Percentiles rank a stretch among this genome's conserved stretches.
These are phyloP conservation scores for Musa acuminata DNA, from an alignment of 176 grass and related monocot genomes.

Conservation along the genomic window DNA sequence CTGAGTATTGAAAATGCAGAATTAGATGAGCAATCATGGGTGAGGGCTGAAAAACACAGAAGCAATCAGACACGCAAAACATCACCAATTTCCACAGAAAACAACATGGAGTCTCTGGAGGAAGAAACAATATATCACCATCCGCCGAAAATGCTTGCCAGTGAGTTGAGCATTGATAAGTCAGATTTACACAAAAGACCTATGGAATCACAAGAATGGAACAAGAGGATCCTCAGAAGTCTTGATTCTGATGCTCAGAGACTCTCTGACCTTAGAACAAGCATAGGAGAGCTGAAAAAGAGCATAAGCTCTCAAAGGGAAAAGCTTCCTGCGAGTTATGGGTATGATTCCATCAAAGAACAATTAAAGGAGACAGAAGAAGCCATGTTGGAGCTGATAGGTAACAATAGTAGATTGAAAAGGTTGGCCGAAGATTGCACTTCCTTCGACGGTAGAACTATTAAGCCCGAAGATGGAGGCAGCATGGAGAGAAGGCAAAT, in stretches of 20 bases:
- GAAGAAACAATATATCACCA: neutral
- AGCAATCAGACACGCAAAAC: neutral
- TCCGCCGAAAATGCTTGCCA: neutral
- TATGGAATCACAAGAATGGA: constrained; percentile 37
- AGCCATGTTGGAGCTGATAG: constrained; percentile 50
- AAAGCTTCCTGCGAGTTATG: constrained; percentile 43
- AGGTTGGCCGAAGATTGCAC: constrained; percentile 48
- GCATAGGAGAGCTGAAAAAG: constrained; percentile 58
- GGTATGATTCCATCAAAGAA: constrained; percentile 45
- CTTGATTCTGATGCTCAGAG: constrained; percentile 61
- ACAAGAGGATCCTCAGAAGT: constrained; percentile 46
- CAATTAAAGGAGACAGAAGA: constrained; percentile 60
- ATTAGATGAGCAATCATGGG: neutral
- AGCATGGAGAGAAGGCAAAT: constrained; percentile 52
- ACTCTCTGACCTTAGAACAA: constrained; percentile 40
- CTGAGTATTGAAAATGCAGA: neutral
- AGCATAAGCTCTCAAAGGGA: constrained; percentile 40
- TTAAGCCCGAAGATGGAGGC: constrained; percentile 39
- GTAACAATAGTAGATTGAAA: constrained; percentile 45
- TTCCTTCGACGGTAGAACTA: constrained; percentile 26
- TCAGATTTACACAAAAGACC: constrained; percentile 21
- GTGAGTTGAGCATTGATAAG: neutral
- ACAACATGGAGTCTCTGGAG: neutral
- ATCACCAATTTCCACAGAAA: neutral
- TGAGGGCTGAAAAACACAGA: neutral